A percentile compares a stretch with the other conserved stretches of the same genome.
Conservation (phyloP, 352 stramenopile genomes). For the Globisporangium recalcitrans region DNA sequence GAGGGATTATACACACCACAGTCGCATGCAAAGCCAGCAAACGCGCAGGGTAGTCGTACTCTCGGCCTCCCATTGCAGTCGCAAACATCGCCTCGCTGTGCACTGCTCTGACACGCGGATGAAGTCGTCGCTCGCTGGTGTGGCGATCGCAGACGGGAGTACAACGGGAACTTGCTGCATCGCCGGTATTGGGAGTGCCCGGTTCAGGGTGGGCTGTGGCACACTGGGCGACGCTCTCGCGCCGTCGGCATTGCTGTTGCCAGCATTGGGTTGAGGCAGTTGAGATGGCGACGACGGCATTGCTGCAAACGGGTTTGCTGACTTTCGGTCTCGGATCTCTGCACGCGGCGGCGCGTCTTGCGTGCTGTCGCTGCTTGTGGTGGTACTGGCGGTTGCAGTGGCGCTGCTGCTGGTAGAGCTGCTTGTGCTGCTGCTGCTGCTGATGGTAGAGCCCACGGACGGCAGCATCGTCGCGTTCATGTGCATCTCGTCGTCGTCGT, state of each 20-base stretch:
- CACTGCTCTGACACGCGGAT: conserved; percentile 62
- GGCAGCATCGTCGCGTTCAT: conserved; percentile 18
- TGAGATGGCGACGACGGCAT: not conserved
- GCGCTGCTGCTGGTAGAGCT: not conserved
- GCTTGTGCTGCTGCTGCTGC: not conserved
- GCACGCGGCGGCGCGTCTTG: conserved; percentile 1
- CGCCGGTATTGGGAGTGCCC: not conserved
- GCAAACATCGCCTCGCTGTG: conserved; percentile 58
- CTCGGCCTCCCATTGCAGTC: conserved; percentile 75
- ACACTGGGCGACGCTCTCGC: not conserved
- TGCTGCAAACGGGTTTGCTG: conserved; percentile 10
- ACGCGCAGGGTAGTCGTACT: conserved; percentile 30
- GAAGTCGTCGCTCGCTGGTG: conserved; percentile 33
- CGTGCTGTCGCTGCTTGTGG: not conserved
- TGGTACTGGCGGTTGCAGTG: not conserved
- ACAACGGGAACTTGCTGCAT: not conserved
- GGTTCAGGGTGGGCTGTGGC: not conserved
- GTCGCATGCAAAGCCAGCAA: not conserved
- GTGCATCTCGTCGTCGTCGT: conserved; percentile 18
- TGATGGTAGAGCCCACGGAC: not conserved
- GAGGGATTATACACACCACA: not conserved
- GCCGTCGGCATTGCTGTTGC: not conserved
- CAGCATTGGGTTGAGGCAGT: not conserved
- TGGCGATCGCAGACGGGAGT: conserved; percentile 1
- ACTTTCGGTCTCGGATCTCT: not conserved